Evolutionary conservation across 176 grass and related monocot species (phyloP).

Genomic region (Neostapfia colusana): DNA sequence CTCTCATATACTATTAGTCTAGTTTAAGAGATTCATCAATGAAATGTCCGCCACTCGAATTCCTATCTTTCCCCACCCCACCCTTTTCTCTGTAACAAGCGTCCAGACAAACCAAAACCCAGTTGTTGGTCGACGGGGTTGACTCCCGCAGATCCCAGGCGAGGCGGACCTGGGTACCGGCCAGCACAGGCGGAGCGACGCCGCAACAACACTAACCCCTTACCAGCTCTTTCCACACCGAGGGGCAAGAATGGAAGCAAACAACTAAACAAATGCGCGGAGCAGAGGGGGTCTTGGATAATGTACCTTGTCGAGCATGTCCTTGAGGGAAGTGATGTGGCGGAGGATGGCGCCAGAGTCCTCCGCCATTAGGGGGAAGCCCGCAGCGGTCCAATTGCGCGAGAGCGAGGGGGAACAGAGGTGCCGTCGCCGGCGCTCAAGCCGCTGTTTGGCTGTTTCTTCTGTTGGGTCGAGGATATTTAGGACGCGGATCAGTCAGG

Average conservation of each 20-base stretch:
- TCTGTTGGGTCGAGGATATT: too few relatives aligned
- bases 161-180: background rate
- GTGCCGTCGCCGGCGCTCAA: too few relatives aligned
- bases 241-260: background rate
- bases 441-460: too few relatives aligned
- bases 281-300: background rate
- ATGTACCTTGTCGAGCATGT: constrained; percentile 87
- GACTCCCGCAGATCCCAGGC: background rate
- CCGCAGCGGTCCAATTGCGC: background rate
- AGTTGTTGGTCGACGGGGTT: background rate
- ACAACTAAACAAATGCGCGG: background rate
- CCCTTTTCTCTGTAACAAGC: background rate
- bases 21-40: background rate
- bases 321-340: constrained; percentile 90
- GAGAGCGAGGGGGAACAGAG: too few relatives aligned
- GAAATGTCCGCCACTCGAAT: background rate
- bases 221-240: background rate
- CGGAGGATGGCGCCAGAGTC: constrained; percentile 81
- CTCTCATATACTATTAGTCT: background rate
- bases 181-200: background rate
- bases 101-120: background rate
- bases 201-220: background rate
- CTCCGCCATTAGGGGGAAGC: constrained; percentile 47
- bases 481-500: too few relatives aligned
- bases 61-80: background rate